phyloP scores from a whole-genome alignment of 495 filamentous ascomycete genomes.

The Talaromyces adpressus region DNA sequence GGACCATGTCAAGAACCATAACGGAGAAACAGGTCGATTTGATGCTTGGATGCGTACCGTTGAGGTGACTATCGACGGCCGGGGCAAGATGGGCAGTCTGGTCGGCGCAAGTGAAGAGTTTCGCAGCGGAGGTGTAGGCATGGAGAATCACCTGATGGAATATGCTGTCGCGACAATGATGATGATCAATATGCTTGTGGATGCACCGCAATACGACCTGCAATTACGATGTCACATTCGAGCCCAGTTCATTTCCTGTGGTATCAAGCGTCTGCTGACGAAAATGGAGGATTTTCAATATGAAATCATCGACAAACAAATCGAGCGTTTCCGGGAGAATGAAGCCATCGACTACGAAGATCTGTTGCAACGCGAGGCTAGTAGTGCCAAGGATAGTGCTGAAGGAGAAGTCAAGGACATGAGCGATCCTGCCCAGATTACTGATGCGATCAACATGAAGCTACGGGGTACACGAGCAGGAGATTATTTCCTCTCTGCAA shows the following conservation, averaged over 20 bases:
- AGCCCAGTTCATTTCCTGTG: constrained; percentile 93
- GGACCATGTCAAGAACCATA: constrained; percentile 82
- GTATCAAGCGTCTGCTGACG: constrained; percentile 84
- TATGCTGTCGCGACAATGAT: constrained; percentile 94
- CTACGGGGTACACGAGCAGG: constrained; percentile 76
- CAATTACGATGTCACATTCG: constrained; percentile 90
- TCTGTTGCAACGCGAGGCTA: constrained; percentile 83
- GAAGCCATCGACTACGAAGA: constrained; percentile 98
- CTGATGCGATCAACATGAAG: constrained; percentile 85
- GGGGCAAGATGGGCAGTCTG: constrained; percentile 96
- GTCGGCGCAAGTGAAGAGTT: constrained; percentile 97
- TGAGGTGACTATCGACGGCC: constrained; percentile 92
- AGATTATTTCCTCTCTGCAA: constrained; percentile 91
- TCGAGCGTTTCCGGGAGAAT: constrained; percentile 87
- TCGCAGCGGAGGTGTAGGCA: constrained; percentile 92
- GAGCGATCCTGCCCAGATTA: constrained; percentile 87
- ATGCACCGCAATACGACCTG: constrained; percentile 81
- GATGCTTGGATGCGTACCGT: constrained; percentile 99
- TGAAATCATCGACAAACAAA: constrained; percentile 96
- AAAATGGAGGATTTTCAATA: constrained; percentile 99
- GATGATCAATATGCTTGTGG: constrained; percentile 93
- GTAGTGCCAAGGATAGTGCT: constrained; percentile 80
- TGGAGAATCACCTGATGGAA: constrained; percentile 99
- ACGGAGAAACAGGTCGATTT: constrained; percentile 91
- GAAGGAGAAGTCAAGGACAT: constrained; percentile 92